Conservation (phyloP, 495 filamentous ascomycete genomes). For the Penicillium simplicissimum region DNA sequence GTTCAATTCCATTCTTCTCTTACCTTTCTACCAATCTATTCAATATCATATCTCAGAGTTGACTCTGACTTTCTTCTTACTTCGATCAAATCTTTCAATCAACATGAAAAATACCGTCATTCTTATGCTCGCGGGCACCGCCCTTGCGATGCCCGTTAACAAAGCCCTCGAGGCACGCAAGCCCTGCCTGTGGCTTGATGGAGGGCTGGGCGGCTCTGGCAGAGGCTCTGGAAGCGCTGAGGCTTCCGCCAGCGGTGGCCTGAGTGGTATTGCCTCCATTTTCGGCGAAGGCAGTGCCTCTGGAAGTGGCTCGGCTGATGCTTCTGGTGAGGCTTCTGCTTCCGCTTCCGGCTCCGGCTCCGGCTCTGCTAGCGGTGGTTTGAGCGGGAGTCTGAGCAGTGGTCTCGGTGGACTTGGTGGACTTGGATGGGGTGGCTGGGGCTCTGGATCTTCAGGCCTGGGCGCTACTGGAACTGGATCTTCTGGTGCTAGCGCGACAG, state of each 20-base stretch:
- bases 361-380: conserved; percentile 3
- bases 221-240: conserved; percentile 1
- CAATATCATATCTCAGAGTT: background rate
- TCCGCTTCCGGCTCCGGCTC: background rate
- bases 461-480: background rate
- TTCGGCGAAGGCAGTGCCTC: background rate
- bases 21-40: background rate
- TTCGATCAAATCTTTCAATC: conserved; percentile 17
- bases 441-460: conserved; percentile 1
- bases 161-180: conserved; percentile 19
- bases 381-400: background rate
- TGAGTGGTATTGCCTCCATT: conserved; percentile 4
- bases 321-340: conserved; percentile 2
- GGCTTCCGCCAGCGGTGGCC: conserved; percentile 2
- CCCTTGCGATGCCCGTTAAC: conserved; percentile 19
- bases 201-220: background rate
- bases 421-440: background rate
- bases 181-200: conserved; percentile 15
- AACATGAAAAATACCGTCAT: conserved; percentile 21
- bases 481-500: conserved; percentile 1
- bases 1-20: conserved; percentile 5
- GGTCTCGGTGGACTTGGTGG: background rate
- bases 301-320: conserved; percentile 3
- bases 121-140: conserved; percentile 20
- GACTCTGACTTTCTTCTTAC: background rate